Evolutionary conservation across 768 basidiomycete genomes (phyloP).

Genomic region (Tylopilus cervinicoccineus): DNA sequence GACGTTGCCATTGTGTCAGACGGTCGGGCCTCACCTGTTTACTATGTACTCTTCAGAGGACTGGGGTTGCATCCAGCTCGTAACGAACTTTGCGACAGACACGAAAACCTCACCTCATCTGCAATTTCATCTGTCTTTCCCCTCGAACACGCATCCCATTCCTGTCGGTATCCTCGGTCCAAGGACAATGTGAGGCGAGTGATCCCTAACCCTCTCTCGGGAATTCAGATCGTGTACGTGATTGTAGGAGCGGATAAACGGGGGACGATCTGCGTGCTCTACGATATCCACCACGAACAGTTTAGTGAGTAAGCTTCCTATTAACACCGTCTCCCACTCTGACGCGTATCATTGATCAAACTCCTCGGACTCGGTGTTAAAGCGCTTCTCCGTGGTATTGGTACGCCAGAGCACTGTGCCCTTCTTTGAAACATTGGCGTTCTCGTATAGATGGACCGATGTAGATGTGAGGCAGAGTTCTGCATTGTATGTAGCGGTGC

Average conservation of each 20-base stretch:
- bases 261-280: neutral
- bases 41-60: constrained; percentile 53
- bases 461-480: neutral
- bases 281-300: constrained; percentile 5
- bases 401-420: no score
- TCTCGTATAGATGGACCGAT: neutral
- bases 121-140: constrained; percentile 1
- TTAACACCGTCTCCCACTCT: neutral
- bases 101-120: constrained; percentile 52
- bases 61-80: constrained; percentile 63
- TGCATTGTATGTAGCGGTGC: neutral
- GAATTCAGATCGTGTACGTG: neutral
- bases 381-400: constrained; percentile 6
- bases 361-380: constrained; percentile 5
- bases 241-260: neutral
- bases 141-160: neutral
- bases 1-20: constrained; percentile 44
- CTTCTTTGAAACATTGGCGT: constrained; percentile 2
- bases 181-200: neutral
- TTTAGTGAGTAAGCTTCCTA: neutral
- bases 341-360: neutral
- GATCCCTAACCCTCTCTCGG: neutral
- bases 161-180: constrained; percentile 1
- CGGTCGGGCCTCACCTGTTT: constrained; percentile 44
- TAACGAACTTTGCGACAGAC: constrained; percentile 37